Percentiles rank a stretch among this genome's conserved stretches.
These are phyloP conservation scores for Saturnispora halmiae DNA, from an alignment of 805 yeast genomes.

Conservation along the genomic window DNA sequence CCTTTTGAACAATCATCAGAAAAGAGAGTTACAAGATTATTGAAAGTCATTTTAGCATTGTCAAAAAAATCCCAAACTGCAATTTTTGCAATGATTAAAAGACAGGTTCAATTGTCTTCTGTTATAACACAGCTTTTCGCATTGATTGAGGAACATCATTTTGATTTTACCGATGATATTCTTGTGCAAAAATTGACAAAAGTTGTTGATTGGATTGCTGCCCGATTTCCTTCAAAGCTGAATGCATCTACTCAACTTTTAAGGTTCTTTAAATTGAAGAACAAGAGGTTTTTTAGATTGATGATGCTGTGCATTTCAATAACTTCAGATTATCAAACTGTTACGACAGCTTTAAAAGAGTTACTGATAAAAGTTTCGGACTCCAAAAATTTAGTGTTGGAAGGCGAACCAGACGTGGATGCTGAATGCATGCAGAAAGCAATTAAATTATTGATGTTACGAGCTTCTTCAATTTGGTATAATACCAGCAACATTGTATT, in stretches of 20 bases:
- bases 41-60: constrained; percentile 40
- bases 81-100: constrained; percentile 55
- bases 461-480: constrained; percentile 52
- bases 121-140: constrained; percentile 43
- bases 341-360: constrained; percentile 56
- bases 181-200: constrained; percentile 37
- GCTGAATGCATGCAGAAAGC: constrained; percentile 43
- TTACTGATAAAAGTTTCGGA: constrained; percentile 47
- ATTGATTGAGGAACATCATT: constrained; percentile 38
- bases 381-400: constrained; percentile 33
- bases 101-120: constrained; percentile 54
- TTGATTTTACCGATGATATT: constrained; percentile 19
- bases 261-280: constrained; percentile 45
- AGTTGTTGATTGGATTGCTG: constrained; percentile 52
- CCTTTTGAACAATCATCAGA: constrained; percentile 39
- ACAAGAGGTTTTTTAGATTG: constrained; percentile 49
- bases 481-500: constrained; percentile 57
- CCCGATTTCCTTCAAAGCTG: constrained; percentile 42
- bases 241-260: constrained; percentile 43
- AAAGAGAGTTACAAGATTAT: constrained; percentile 44
- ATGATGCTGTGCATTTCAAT: constrained; percentile 41
- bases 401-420: constrained; percentile 28
- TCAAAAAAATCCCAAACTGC: constrained; percentile 53
- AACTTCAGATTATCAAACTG: constrained; percentile 51
- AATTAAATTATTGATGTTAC: constrained; percentile 48